Base-by-base conservation (phyloP, 495 filamentous ascomycete species). In the Penicillium atrosanguineum region DNA sequence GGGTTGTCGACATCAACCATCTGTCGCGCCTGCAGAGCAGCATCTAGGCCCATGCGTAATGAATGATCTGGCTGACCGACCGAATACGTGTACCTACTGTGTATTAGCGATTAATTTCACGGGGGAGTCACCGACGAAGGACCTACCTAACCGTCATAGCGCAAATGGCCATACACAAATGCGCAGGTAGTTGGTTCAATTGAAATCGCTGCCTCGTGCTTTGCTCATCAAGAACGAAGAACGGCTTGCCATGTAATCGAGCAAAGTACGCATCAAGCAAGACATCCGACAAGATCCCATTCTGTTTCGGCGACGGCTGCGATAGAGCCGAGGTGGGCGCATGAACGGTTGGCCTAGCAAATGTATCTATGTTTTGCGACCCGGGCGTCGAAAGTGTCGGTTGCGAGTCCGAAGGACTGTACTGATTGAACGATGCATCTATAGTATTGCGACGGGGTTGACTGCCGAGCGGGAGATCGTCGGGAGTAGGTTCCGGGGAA, bases 1-100 rank as follows among this genome's bases (percentile, higher is more conserved):
- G 89, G 89, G 56, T 90, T 86, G 53, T 93, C 90, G 16, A 82
- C 80, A 69, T 93, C 88, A 14, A 93, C 76, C 62, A 86, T 83
- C 11, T 71, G 72, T 37, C 88, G 79, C 20, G 89, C 80, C 53
- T 83, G 83, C 5, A 79, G 60, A 31, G 87, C 85, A 61, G 87
- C 88, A 25, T 89, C 84, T 39, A 88, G 82, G 50, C 86, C 81
- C 26, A 81, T 64, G 36, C 67, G 61, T 7, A 83, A 68, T 0
- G 85, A 77, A 19, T 81, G 77, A 46, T 84, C 83, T 53, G 83
- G 82, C 16, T 82, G 83, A 44, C 72, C 76, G 25, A 80, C 75
- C 59, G 86, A 79, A 19, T 77, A 68, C 23, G 84, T 80, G 69
- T 91, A 88, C 67, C 88, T 67, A 38, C 6, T 7, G 15, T 2